Base-by-base conservation (phyloP, 805 yeast genomes). In the Tetrapisispora phaffii region DNA sequence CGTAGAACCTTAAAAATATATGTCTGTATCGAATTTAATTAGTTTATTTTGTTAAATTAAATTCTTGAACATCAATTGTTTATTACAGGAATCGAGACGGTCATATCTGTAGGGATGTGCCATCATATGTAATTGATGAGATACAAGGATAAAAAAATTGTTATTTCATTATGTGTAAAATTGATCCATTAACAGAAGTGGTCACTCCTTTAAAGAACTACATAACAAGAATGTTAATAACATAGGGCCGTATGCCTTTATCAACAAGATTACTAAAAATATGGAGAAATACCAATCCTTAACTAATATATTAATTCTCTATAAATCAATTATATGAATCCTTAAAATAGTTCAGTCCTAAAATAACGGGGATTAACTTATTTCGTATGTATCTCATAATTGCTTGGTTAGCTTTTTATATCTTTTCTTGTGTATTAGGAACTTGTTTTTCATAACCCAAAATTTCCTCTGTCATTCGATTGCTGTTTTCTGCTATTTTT, bases 401-500 rank as follows among this genome's bases (percentile, higher is more conserved):
- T 9, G 15, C 20, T 36, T 19, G 35, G 21, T 29, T 8, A 8
- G 28, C 19, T 28, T 17, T 21, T 12, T 22, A 13, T 23, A 22
- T n/a, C 7, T 31, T 21, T 17, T 15, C 34, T 29, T 23, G 13
- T 24, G 26, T 24, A 4, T 24, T 34, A 19, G 41, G 28, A 29
- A 19, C 33, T 31, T 26, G 33, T 34, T 26, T 28, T 19, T 35
- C 42, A 21, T 33, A 24, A 33, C 38, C 44, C 37, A 33, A 24
- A 12, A 34, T 34, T 22, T 34, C 35, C 31, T 34, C 34, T 8
- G 24, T 26, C 19, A 16, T 17, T 38, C 34, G 40, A 7, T 34
- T 39, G 23, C 41, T 35, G 7, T 36, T 32, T 12, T 55, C 58
- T 39, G 43, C 47, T 7, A 54, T 52, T 45, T 52, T 57, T 41